Conservation (phyloP, 352 stramenopile genomes). For the Phytophthora pistaciae region DNA sequence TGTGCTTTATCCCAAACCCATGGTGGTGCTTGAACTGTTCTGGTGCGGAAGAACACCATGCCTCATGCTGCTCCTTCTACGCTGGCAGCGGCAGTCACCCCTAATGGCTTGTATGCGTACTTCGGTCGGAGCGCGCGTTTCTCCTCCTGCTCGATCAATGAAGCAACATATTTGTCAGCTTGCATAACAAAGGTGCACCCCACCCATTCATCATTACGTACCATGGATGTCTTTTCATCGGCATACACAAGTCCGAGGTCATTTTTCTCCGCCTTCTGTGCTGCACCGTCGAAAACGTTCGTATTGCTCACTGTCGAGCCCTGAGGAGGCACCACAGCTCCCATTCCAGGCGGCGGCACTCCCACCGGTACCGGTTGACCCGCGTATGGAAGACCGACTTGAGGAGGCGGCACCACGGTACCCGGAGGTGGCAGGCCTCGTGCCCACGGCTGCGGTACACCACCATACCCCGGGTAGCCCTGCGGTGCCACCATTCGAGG, state of each 20-base stretch:
- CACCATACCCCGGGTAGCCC: slow-evolving; percentile 31
- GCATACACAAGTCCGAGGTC: slow-evolving; percentile 62
- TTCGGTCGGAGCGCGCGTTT: slow-evolving; percentile 82
- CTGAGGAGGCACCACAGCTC: slow-evolving; percentile 3
- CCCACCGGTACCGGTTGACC: slow-evolving; percentile 30
- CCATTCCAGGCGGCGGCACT: slow-evolving; percentile 4
- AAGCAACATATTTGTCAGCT: not conserved
- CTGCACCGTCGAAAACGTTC: slow-evolving; percentile 41
- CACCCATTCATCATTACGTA: slow-evolving; percentile 21
- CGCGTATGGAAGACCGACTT: slow-evolving; percentile 32
- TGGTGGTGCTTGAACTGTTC: not conserved
- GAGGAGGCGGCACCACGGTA: slow-evolving; percentile 18
- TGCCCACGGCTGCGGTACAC: slow-evolving; percentile 36
- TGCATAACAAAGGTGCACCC: not conserved
- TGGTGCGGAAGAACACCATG: slow-evolving; percentile 8
- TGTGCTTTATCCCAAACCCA: slow-evolving; percentile 4
- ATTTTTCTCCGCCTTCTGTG: slow-evolving; percentile 40
- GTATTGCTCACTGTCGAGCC: slow-evolving; percentile 31
- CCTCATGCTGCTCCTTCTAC: slow-evolving; percentile 25
- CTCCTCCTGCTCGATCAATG: slow-evolving; percentile 59
- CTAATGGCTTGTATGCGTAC: slow-evolving; percentile 70
- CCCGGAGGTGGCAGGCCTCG: slow-evolving; percentile 31
- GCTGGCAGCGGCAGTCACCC: slow-evolving; percentile 14
- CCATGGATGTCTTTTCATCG: slow-evolving; percentile 69
- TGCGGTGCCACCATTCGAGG: slow-evolving; percentile 40